phyloP scores from a whole-genome alignment of 257 asterid genomes.

The Nicotiana knightiana region DNA sequence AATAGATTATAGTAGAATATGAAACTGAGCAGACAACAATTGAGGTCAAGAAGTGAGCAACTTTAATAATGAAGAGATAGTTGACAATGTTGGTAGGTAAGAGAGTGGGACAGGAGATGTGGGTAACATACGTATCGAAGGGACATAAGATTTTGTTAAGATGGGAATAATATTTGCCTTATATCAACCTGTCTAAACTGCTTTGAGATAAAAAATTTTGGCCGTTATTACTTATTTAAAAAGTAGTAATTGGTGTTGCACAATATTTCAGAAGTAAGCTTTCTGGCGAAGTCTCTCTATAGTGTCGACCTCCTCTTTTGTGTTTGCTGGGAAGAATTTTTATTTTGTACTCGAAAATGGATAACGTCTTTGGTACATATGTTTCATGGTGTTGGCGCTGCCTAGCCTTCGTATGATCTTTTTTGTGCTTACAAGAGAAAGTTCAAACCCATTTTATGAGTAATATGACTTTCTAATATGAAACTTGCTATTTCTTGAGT shows the following conservation, averaged over 20 bases:
- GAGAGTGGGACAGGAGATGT: not conserved
- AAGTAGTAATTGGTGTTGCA: not conserved
- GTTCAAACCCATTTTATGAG: not conserved
- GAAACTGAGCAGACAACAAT: not conserved
- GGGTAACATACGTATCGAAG: not conserved
- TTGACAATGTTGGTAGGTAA: slow-evolving; percentile 1
- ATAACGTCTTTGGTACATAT: not conserved
- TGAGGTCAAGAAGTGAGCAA: not conserved
- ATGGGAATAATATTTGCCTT: not conserved
- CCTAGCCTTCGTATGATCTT: not conserved
- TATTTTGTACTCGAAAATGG: not conserved
- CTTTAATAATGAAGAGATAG: not conserved
- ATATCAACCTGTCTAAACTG: not conserved
- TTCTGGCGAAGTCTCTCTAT: not conserved
- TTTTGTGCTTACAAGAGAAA: slow-evolving; percentile 3
- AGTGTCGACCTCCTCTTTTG: not conserved
- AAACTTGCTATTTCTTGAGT: not conserved
- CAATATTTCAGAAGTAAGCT: not conserved
- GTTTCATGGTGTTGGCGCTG: not conserved
- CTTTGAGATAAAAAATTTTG: not conserved
- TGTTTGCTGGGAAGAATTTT: not conserved
- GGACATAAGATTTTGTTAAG: not conserved
- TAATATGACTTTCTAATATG: not conserved
- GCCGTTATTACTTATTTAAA: not conserved
- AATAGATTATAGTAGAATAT: not conserved